Evolutionary conservation across 495 filamentous ascomycete genomes (phyloP).

Genomic region (Penicillium lividum): DNA sequence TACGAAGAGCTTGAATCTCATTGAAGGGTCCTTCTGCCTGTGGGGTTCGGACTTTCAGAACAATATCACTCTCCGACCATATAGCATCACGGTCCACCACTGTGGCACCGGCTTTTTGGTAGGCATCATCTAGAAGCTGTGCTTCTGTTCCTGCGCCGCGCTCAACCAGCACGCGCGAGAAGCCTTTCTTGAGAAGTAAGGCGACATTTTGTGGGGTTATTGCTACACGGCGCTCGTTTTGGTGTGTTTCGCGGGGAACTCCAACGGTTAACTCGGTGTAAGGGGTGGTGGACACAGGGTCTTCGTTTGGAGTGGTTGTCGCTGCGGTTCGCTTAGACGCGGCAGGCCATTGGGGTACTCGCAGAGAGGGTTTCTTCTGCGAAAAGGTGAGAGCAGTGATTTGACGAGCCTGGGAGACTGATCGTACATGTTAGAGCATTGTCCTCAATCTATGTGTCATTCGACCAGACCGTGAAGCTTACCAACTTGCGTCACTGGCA

Average conservation of each 20-base stretch:
- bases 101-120: slow-evolving; percentile 70
- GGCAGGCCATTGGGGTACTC: slow-evolving; percentile 18
- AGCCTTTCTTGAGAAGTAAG: slow-evolving; percentile 76
- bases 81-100: slow-evolving; percentile 61
- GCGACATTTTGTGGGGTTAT: slow-evolving; percentile 78
- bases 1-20: slow-evolving; percentile 60
- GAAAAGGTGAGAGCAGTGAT: slow-evolving; percentile 12
- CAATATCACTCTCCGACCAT: slow-evolving; percentile 70
- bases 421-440: background rate
- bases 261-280: slow-evolving; percentile 70
- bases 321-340: slow-evolving; percentile 29
- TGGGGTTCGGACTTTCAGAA: slow-evolving; percentile 76
- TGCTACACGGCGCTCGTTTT: slow-evolving; percentile 74
- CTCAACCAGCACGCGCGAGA: slow-evolving; percentile 70
- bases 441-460: background rate
- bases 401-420: slow-evolving; percentile 22
- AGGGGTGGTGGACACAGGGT: slow-evolving; percentile 60
- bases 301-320: slow-evolving; percentile 31
- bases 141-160: slow-evolving; percentile 72
- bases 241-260: slow-evolving; percentile 67
- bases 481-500: slow-evolving; percentile 25
- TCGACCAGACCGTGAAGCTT: slow-evolving; percentile 12
- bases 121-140: slow-evolving; percentile 70
- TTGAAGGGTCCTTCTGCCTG: slow-evolving; percentile 50
- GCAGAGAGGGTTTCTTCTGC: slow-evolving; percentile 8